phyloP scores from a whole-genome alignment of 208 protist species.

The Naegleria fowleri region DNA sequence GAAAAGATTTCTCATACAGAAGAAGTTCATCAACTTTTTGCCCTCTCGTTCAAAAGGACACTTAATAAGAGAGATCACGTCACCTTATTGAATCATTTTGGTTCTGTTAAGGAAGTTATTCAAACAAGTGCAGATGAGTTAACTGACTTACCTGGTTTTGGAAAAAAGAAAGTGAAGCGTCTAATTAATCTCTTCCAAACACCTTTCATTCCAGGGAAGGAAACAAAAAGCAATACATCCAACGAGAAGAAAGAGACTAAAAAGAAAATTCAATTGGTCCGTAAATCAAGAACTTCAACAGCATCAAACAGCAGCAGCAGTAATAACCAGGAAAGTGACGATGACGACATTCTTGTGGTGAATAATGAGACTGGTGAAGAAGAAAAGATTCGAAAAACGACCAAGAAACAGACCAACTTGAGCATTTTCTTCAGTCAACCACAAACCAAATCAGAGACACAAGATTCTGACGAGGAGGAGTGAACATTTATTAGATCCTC shows the following conservation, averaged over 20 bases:
- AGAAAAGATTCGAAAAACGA: background rate
- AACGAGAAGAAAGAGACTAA: background rate
- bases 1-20: background rate
- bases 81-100: background rate
- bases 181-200: background rate
- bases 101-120: background rate
- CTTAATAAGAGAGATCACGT: background rate
- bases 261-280: background rate
- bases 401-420: background rate
- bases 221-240: background rate
- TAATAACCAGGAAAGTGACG: background rate
- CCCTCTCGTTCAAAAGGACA: background rate
- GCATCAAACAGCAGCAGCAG: too few relatives aligned
- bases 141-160: background rate
- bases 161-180: background rate
- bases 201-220: background rate
- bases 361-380: background rate
- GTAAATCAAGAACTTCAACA: too few relatives aligned
- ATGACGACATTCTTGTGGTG: background rate
- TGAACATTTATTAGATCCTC: too few relatives aligned
- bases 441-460: background rate
- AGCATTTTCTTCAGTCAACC: background rate
- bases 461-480: background rate
- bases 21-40: background rate
- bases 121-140: background rate